Evolutionary conservation across 2,329 filamentous ascomycete genomes (phyloP), one percentile per base, ranked within the genome.

Genomic region (Colletotrichum liaoningense): DNA sequence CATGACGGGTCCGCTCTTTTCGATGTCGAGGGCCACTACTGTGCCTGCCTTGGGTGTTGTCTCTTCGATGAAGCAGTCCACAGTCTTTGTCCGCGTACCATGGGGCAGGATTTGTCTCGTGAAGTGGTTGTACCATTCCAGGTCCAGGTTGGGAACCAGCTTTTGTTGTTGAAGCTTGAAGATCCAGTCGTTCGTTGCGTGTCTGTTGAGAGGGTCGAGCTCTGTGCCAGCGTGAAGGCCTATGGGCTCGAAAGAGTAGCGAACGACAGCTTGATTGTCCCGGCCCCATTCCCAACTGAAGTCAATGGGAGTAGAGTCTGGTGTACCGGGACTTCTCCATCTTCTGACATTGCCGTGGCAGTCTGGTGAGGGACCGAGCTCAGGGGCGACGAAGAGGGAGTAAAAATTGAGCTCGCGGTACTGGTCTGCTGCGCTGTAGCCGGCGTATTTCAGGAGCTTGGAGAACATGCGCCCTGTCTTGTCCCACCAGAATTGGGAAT

Each of bases 401-500:
- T 73, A 73, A 28, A 73, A 73, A 46, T 65, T 73, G 33, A 73
- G 70, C 33, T 73, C 70, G 42, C 70, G 70, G 35, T 73, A 73
- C 46, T 73, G 70, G 16, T 73, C 70, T 12, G 42, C 55, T 4
- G 70, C 46, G 70, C 70, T 73, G 55, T 73, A 73, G 33, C 70
- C 70, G 5, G 70, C 70, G 26, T 73, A 57, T 14, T 73, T 60
- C n/a, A 70, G 66, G 5, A 73, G 66, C 59, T 64, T 64, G 33
- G 70, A 73, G 26, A 73, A 73, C 70, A 73, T 73, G 30, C 66
- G 67, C 3, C 70, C 70, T 5, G 70, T 73, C 14, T 56, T 63
- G 35, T 73, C 66, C 70, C 70, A 73, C 70, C 70, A 73, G 55
- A 73, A 73, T 19, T 73, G 70, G 14, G 66, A 69, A 55, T 73